Percentiles rank a stretch among this genome's conserved stretches.
These are phyloP conservation scores for Termitomyces sp. DNA, from an alignment of 768 basidiomycete species.

Conservation along the genomic window DNA sequence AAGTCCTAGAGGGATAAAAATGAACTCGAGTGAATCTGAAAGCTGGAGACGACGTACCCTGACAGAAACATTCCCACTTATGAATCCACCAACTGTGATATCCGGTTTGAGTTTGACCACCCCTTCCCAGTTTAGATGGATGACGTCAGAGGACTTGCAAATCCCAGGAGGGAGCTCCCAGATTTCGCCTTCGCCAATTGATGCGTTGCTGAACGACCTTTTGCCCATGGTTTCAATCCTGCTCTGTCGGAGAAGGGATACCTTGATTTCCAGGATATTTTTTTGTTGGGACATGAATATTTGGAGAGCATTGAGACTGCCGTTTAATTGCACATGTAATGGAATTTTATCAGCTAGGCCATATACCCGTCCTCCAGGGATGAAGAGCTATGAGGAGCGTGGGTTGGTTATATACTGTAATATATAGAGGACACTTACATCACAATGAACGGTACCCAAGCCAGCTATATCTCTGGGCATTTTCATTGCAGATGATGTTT, in stretches of 20 bases:
- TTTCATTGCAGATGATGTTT: conserved; percentile 19
- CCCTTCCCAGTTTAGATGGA: conserved; percentile 61
- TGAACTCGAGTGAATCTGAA: neutral
- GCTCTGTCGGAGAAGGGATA: conserved; percentile 52
- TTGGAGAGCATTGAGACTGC: conserved; percentile 38
- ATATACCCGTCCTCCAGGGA: conserved; percentile 55
- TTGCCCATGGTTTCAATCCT: conserved; percentile 30
- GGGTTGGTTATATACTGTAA: too few relatives aligned
- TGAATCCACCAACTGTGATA: conserved; percentile 43
- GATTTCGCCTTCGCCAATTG: conserved; percentile 48
- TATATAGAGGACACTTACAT: neutral
- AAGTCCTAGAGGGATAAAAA: conserved; percentile 44
- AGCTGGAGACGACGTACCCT: conserved; percentile 27
- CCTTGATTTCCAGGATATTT: conserved; percentile 39
- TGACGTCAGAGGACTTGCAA: conserved; percentile 17
- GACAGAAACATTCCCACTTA: conserved; percentile 36
- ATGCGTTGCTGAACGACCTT: conserved; percentile 34
- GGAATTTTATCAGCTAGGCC: conserved; percentile 55
- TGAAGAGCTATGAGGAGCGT: conserved; percentile 43
- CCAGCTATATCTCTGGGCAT: neutral
- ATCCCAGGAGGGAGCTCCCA: conserved; percentile 38
- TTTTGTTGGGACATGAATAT: conserved; percentile 34
- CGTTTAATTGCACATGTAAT: conserved; percentile 62
- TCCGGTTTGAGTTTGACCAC: conserved; percentile 37
- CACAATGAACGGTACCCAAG: neutral